phyloP scores from a whole-genome alignment of 2,329 filamentous ascomycete species.

The Cordyceps pruinosa region DNA sequence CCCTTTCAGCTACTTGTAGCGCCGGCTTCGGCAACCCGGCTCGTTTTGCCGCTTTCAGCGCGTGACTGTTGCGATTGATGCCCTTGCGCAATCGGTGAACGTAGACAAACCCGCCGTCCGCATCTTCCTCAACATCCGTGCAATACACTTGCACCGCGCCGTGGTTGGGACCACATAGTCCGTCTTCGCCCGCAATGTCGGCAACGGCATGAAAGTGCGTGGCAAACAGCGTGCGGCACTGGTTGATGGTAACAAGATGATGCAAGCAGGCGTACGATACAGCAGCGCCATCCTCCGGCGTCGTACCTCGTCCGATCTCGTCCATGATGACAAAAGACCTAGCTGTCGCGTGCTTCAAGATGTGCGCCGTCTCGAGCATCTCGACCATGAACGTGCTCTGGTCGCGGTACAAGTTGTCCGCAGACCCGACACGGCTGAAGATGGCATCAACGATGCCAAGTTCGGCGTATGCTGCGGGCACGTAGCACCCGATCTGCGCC shows the following conservation, averaged over 20 bases:
- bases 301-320: conserved; percentile 91
- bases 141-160: conserved; percentile 66
- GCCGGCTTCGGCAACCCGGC: conserved; percentile 73
- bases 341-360: conserved; percentile 75
- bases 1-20: conserved; percentile 57
- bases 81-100: conserved; percentile 75
- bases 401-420: conserved; percentile 88
- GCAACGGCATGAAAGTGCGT: conserved; percentile 88
- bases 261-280: conserved; percentile 84
- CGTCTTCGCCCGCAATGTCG: conserved; percentile 59
- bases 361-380: conserved; percentile 93
- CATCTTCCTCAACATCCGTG: conserved; percentile 78
- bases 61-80: conserved; percentile 81
- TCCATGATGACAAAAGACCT: conserved; percentile 96
- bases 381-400: conserved; percentile 99
- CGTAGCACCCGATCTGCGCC: conserved; percentile 86
- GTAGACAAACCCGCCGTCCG: conserved; percentile 68
- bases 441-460: conserved; percentile 93
- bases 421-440: conserved; percentile 87
- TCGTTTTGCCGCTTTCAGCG: conserved; percentile 85
- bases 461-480: conserved; percentile 79
- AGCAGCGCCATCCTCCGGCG: conserved; percentile 83
- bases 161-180: conserved; percentile 30
- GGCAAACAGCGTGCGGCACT: conserved; percentile 78
- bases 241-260: conserved; percentile 72